Evolutionary conservation across 805 yeast genomes (phyloP).

Genomic region (Hemisphaericaspora nanyangensis): DNA sequence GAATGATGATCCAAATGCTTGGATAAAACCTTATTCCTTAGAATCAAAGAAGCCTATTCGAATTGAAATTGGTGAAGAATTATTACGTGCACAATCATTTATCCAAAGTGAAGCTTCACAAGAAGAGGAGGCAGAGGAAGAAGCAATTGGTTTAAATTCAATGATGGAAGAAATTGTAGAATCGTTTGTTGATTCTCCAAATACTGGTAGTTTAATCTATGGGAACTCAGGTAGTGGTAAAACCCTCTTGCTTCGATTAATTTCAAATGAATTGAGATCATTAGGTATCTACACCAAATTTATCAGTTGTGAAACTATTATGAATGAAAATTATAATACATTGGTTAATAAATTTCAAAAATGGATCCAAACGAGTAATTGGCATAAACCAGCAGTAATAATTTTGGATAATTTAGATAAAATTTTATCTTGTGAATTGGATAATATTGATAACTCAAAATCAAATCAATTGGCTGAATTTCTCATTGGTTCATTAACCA

Average conservation of each 20-base stretch:
- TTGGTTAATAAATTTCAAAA: conserved; percentile 42
- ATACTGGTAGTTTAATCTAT: conserved; percentile 55
- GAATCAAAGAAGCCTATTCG: conserved; percentile 22
- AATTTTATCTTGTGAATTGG: conserved; percentile 62
- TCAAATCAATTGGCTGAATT: conserved; percentile 65
- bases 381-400: conserved; percentile 76
- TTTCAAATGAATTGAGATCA: conserved; percentile 34
- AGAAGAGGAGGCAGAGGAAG: conserved; percentile 9
- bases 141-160: conserved; percentile 57
- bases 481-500: conserved; percentile 42
- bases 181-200: conserved; percentile 39
- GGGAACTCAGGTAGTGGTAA: conserved; percentile 88
- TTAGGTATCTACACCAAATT: conserved; percentile 45
- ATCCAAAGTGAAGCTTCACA: conserved; percentile 19
- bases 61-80: conserved; percentile 50
- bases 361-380: conserved; percentile 52
- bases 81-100: conserved; percentile 43
- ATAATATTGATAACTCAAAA: conserved; percentile 54
- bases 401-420: conserved; percentile 77
- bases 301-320: conserved; percentile 50
- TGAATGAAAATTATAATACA: conserved; percentile 50
- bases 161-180: conserved; percentile 37
- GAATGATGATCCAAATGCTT: conserved; percentile 39
- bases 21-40: conserved; percentile 37
- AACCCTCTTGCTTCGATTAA: conserved; percentile 46